phyloP scores from a whole-genome alignment of 805 yeast species.

The Brettanomyces anomalus region DNA sequence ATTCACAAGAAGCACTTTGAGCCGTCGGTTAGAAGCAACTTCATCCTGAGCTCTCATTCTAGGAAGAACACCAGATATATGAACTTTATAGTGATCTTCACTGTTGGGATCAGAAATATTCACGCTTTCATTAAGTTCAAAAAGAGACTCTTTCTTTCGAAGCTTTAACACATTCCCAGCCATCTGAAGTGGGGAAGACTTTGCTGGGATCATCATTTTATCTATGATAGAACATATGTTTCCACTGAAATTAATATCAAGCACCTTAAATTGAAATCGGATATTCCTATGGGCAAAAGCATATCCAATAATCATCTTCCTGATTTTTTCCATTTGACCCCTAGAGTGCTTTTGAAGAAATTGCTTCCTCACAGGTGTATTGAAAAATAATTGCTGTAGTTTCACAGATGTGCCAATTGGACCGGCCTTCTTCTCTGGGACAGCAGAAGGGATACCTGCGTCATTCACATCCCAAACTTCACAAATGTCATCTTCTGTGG shows the following conservation, averaged over 20 bases:
- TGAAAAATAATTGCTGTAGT: slow-evolving; percentile 24
- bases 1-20: slow-evolving; percentile 27
- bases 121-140: slow-evolving; percentile 8
- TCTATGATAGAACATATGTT: slow-evolving; percentile 6
- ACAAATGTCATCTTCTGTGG: slow-evolving; percentile 22
- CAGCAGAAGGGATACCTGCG: slow-evolving; percentile 18
- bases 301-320: slow-evolving; percentile 22
- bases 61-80: slow-evolving; percentile 23
- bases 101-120: background rate
- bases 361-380: slow-evolving; percentile 26
- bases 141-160: slow-evolving; percentile 10
- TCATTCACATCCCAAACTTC: slow-evolving; percentile 28
- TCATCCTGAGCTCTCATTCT: slow-evolving; percentile 24
- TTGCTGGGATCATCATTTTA: slow-evolving; percentile 6
- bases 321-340: slow-evolving; percentile 18
- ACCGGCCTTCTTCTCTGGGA: slow-evolving; percentile 17
- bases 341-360: slow-evolving; percentile 20
- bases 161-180: slow-evolving; percentile 13
- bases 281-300: slow-evolving; percentile 22
- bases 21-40: slow-evolving; percentile 13
- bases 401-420: slow-evolving; percentile 29
- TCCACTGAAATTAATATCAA: slow-evolving; percentile 12
- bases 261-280: slow-evolving; percentile 23
- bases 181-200: slow-evolving; percentile 6
- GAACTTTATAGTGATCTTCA: background rate